A percentile compares a stretch with the other conserved stretches of the same genome.
Evolutionary conservation across 1,284 basidiomycete genomes (phyloP).

Genomic region (Lignosus rhinocerotis): DNA sequence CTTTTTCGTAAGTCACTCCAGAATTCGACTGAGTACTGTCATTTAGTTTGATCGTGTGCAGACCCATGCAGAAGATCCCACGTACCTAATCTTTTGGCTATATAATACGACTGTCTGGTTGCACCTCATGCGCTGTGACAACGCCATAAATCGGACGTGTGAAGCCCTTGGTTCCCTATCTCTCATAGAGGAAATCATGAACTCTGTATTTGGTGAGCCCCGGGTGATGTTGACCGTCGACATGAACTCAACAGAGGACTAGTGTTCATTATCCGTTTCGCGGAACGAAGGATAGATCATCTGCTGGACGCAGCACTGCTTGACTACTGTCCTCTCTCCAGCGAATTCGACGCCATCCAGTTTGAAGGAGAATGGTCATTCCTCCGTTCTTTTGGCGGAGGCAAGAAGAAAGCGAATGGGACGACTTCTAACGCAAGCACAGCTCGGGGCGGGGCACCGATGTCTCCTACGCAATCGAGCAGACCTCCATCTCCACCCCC

Average conservation of each 20-base stretch:
- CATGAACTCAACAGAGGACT: constrained; percentile 5
- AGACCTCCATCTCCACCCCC: constrained; percentile 48
- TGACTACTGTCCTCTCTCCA: constrained; percentile 80
- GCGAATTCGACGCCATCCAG: constrained; percentile 80
- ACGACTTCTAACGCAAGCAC: constrained; percentile 35
- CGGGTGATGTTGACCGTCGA: background rate
- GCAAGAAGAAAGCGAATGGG: constrained; percentile 55
- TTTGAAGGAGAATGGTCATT: constrained; percentile 98
- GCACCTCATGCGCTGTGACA: constrained; percentile 87
- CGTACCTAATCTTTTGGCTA: constrained; percentile 91
- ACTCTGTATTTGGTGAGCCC: constrained; percentile 85
- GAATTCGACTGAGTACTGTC: background rate
- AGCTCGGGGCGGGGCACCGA: constrained; percentile 40
- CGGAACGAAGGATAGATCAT: constrained; percentile 86
- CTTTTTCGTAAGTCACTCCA: constrained; percentile 74
- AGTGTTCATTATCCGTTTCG: constrained; percentile 95
- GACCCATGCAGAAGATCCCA: constrained; percentile 83
- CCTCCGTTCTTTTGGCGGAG: constrained; percentile 72
- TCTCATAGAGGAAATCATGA: constrained; percentile 85
- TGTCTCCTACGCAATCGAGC: constrained; percentile 45
- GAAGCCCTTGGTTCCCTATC: constrained; percentile 80
- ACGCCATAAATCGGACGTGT: constrained; percentile 71
- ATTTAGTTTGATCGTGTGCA: constrained; percentile 34
- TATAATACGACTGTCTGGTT: constrained; percentile 90
- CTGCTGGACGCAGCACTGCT: constrained; percentile 84